phyloP scores from a whole-genome alignment of 73 alveolate genomes.

The Breviolum minutum region DNA sequence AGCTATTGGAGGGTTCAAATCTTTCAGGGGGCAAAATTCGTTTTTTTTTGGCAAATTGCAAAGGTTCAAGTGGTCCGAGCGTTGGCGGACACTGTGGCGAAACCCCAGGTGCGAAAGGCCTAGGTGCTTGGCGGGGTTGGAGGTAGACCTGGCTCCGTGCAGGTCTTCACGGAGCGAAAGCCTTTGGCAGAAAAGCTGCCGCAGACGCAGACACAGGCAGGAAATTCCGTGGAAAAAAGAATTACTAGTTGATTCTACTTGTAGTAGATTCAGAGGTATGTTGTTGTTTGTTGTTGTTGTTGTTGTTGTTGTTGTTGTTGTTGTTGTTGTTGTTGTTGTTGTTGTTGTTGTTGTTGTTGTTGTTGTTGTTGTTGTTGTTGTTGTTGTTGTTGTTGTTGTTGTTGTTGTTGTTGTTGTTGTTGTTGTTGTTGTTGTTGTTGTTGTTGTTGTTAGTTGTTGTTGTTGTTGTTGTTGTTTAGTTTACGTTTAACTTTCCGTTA shows the following conservation, averaged over 20 bases:
- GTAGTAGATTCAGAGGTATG: background rate
- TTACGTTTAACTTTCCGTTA: too few species aligned
- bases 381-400: background rate
- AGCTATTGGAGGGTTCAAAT: too few species aligned
- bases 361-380: slow-evolving; percentile 3
- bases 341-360: slow-evolving; percentile 3
- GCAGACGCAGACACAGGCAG: slow-evolving; percentile 26
- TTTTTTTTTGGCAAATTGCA: background rate
- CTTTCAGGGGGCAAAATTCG: too few species aligned
- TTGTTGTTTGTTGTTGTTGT: background rate
- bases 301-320: slow-evolving; percentile 3
- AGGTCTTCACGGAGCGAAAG: background rate
- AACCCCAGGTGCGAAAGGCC: background rate
- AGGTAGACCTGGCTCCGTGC: too few species aligned
- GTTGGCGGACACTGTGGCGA: slow-evolving; percentile 22
- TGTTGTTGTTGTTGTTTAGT: slow-evolving; percentile 1
- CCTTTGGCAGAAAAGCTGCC: slow-evolving; percentile 34
- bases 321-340: slow-evolving; percentile 1
- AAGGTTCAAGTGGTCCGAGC: slow-evolving; percentile 47
- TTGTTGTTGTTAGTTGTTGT: slow-evolving; percentile 1
- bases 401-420: slow-evolving; percentile 3
- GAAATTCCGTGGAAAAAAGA: too few species aligned
- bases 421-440: slow-evolving; percentile 3
- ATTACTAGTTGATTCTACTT: background rate
- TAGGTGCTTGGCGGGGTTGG: too few species aligned